These are phyloP conservation scores for Polytrichum formosum DNA, from an alignment of 225 moss, liverwort and hornwort genomes.

Conservation along the genomic window DNA sequence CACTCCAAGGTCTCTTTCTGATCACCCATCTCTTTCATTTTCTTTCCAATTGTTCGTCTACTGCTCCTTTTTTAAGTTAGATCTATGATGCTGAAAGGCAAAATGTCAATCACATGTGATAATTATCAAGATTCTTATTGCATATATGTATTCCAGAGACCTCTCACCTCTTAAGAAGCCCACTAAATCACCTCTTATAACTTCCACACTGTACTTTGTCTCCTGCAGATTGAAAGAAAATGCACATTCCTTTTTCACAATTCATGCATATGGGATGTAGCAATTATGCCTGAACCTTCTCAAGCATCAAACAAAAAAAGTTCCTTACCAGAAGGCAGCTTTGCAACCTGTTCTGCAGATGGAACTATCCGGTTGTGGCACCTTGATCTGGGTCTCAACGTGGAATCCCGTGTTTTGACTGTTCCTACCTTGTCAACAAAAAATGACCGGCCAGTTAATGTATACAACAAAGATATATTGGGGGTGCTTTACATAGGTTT, in stretches of 20 bases:
- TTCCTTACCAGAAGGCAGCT: constrained; percentile 35
- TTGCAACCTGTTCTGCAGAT: constrained; percentile 72
- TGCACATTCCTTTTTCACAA: constrained; percentile 66
- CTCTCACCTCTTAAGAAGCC: too few relatives aligned
- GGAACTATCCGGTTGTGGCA: constrained; percentile 73
- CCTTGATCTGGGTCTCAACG: constrained; percentile 46
- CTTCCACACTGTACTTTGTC: not conserved
- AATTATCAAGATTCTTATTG: too few relatives aligned
- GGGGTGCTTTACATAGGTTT: constrained; percentile 70
- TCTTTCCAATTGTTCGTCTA: constrained; percentile 1
- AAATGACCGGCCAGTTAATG: constrained; percentile 32
- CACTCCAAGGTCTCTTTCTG: constrained; percentile 51
- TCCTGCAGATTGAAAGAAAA: constrained; percentile 56
- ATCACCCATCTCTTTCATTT: constrained; percentile 12
- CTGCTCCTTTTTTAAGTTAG: too few relatives aligned
- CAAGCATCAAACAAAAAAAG: constrained; percentile 30
- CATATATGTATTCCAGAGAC: too few relatives aligned
- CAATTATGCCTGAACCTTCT: constrained; percentile 48
- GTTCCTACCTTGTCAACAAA: constrained; percentile 14
- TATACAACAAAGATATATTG: constrained; percentile 68
- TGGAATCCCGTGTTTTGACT: constrained; percentile 18
- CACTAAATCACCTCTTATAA: too few relatives aligned
- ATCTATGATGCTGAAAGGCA: too few relatives aligned
- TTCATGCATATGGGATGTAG: constrained; percentile 77
- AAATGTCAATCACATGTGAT: too few relatives aligned